These are phyloP conservation scores for Collybia nuda DNA, from an alignment of 768 basidiomycete genomes.

Conservation along the genomic window DNA sequence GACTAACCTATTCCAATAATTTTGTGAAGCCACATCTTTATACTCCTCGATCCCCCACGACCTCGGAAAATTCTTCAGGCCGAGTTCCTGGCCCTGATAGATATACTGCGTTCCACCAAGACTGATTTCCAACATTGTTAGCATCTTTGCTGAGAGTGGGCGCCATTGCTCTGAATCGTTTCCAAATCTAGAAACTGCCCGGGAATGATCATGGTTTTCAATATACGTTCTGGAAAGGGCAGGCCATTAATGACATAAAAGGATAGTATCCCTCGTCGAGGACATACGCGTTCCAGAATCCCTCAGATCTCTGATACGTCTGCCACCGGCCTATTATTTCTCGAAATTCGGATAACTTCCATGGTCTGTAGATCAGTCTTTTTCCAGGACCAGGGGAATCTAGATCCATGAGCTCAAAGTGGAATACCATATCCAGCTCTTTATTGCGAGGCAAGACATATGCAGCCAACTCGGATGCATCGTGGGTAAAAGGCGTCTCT, in stretches of 20 bases:
- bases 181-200: slow-evolving; percentile 66
- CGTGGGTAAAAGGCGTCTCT: slow-evolving; percentile 60
- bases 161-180: slow-evolving; percentile 62
- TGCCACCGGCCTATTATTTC: slow-evolving; percentile 55
- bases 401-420: slow-evolving; percentile 61
- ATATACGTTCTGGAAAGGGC: slow-evolving; percentile 47
- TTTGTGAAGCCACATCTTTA: slow-evolving; percentile 64
- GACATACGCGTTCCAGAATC: slow-evolving; percentile 67
- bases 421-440: slow-evolving; percentile 67
- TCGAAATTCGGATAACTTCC: slow-evolving; percentile 55
- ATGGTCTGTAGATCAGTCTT: slow-evolving; percentile 42
- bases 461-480: slow-evolving; percentile 46
- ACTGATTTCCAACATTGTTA: slow-evolving; percentile 59
- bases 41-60: slow-evolving; percentile 73
- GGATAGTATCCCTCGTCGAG: slow-evolving; percentile 11
- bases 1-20: slow-evolving; percentile 55
- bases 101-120: slow-evolving; percentile 70
- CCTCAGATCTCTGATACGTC: slow-evolving; percentile 50
- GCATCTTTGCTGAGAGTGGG: slow-evolving; percentile 58
- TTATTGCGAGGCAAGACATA: slow-evolving; percentile 59
- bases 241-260: neutral
- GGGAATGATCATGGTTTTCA: slow-evolving; percentile 70
- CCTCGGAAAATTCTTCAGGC: slow-evolving; percentile 59
- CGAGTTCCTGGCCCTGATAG: slow-evolving; percentile 78
- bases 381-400: slow-evolving; percentile 43